phyloP scores from a whole-genome alignment of 1,139 yeast species.

The Geotrichum europaeum region DNA sequence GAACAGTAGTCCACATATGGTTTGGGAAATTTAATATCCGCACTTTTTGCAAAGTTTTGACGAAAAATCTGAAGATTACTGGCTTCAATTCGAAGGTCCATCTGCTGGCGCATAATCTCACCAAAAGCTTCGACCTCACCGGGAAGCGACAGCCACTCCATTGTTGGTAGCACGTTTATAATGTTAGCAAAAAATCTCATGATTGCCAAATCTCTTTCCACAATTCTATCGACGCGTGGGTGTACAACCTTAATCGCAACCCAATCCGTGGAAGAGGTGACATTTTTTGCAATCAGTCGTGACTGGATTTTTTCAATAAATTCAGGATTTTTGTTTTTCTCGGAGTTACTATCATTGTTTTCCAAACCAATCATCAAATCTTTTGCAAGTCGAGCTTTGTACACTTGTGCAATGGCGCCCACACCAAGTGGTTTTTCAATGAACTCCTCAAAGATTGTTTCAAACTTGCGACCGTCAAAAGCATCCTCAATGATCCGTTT shows the following conservation, averaged over 20 bases:
- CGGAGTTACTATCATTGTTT: neutral
- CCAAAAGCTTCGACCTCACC: constrained; percentile 89
- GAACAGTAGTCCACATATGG: constrained; percentile 66
- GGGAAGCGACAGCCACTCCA: constrained; percentile 96
- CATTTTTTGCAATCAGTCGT: constrained; percentile 16
- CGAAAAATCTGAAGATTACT: constrained; percentile 66
- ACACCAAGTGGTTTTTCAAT: constrained; percentile 76
- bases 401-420: constrained; percentile 97
- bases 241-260: constrained; percentile 92
- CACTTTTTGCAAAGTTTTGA: constrained; percentile 49
- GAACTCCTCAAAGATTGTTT: constrained; percentile 79
- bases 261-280: constrained; percentile 43
- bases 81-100: constrained; percentile 87
- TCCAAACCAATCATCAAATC: neutral
- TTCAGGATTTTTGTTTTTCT: neutral
- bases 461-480: constrained; percentile 54
- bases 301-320: constrained; percentile 13
- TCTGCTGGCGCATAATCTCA: constrained; percentile 76
- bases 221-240: constrained; percentile 69
- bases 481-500: constrained; percentile 52
- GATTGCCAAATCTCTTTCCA: constrained; percentile 73
- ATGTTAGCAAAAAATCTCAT: constrained; percentile 73
- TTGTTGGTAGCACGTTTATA: constrained; percentile 73
- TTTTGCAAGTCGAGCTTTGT: constrained; percentile 54
- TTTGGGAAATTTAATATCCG: constrained; percentile 72